Percentiles rank a stretch among this genome's conserved stretches.
Conservation (phyloP, 495 filamentous ascomycete species). For the Tirmania nivea region DNA sequence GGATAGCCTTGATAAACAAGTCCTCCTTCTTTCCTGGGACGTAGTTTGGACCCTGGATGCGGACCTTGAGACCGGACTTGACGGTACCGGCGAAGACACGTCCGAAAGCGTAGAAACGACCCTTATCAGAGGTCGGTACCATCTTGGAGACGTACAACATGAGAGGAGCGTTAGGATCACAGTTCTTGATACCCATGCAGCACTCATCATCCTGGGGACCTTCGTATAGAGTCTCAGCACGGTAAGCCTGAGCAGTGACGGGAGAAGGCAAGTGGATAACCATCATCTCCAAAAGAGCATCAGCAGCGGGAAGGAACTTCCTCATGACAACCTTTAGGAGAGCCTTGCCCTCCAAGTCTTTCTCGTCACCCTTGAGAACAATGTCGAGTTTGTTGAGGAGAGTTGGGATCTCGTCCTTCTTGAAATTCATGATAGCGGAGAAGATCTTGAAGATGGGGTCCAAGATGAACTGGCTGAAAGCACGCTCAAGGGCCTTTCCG, state of each 20-base stretch:
- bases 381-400: constrained; percentile 84
- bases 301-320: constrained; percentile 93
- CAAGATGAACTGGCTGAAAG: constrained; percentile 96
- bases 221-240: constrained; percentile 96
- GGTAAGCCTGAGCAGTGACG: constrained; percentile 91
- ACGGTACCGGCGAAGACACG: constrained; percentile 99
- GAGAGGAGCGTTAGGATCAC: constrained; percentile 88
- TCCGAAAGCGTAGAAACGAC: constrained; percentile 99
- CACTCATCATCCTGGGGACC: constrained; percentile 81
- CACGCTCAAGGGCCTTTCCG: constrained; percentile 78
- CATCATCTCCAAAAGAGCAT: constrained; percentile 99
- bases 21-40: constrained; percentile 94
- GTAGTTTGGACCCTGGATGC: constrained; percentile 99
- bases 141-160: constrained; percentile 99
- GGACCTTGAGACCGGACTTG: constrained; percentile 93
- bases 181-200: constrained; percentile 90
- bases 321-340: constrained; percentile 95
- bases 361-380: constrained; percentile 68
- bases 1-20: constrained; percentile 97
- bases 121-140: constrained; percentile 98
- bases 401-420: constrained; percentile 71
- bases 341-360: constrained; percentile 84
- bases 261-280: constrained; percentile 96
- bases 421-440: constrained; percentile 85
- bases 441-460: constrained; percentile 99